Base-by-base conservation (phyloP, 768 basidiomycete genomes). In the Auricularia sp. region DNA sequence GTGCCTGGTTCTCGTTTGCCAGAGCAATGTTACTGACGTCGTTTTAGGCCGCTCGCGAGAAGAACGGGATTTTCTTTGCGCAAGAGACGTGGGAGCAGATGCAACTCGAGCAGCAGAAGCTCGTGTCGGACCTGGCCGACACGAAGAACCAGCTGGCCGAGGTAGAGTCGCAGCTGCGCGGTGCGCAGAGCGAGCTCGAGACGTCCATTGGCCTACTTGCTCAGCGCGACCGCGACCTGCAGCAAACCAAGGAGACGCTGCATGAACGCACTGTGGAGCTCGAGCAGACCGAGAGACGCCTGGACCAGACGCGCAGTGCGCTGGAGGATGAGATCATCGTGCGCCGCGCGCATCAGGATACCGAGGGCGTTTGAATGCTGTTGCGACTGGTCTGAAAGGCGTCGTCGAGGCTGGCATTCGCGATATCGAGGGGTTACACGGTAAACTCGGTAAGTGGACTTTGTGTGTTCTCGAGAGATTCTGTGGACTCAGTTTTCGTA, bases 31-130 rank as follows among this genome's bases (percentile, higher is more conserved):
- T 8, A 8, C n/a, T 14, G 8, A 59, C 29, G 14, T 59, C 2
- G 1, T 29, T 68, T 1, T 63, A 77, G 68, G 95, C 97, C 6
- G 90, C 94, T 5, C 83, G 95, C 44, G 94, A 97, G 75, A 96
- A 96, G 81, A 94, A 96, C 70, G 97, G 97, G 7, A 92, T 98
- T 42, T 97, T 88, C 75, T 88, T 98, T 74, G 88, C 92, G 0
- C 86, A 92, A 69, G 94, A 98, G 69, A 87, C 85, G 2, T 98
- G 94, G 94, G 84, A 82, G 59, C 87, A 95, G 72, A 82, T 96
- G 76, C 84, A 76, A 7, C 78, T 80, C 2, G 92, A 93, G 71
- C 87, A 92, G 66, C 90, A 93, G 69, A 77, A 89, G 45, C 81
- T 82, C 61, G 83, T 86, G 70, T 89, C 89, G 6, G 89, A 91